phyloP scores from a whole-genome alignment of 2,329 filamentous ascomycete genomes.

The Macroventuria anomochaeta region DNA sequence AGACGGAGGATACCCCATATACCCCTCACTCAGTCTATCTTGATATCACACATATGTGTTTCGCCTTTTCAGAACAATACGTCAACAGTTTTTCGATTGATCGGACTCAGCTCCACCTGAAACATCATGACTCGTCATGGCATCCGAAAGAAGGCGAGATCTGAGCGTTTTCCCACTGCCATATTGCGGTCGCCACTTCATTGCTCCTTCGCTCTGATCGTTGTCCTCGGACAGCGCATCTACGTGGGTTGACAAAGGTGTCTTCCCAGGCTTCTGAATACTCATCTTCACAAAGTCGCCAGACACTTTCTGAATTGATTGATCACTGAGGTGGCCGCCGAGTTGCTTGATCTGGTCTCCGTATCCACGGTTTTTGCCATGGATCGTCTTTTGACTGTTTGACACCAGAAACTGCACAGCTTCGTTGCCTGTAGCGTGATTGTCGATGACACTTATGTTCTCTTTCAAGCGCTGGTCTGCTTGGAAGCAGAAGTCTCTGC shows the following conservation, averaged over 20 bases:
- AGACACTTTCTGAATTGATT: conserved; percentile 9
- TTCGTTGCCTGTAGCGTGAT: conserved; percentile 17
- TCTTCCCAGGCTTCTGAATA: background rate
- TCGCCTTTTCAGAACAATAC: background rate
- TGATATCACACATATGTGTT: too few species aligned
- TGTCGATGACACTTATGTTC: conserved; percentile 19
- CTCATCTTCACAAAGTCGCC: conserved; percentile 1
- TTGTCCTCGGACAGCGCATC: background rate
- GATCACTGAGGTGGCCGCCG: conserved; percentile 8
- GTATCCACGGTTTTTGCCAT: conserved; percentile 18
- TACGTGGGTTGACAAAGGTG: background rate
- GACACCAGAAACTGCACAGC: conserved; percentile 17
- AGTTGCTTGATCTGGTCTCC: conserved; percentile 11
- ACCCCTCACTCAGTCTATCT: too few species aligned
- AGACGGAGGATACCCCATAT: too few species aligned
- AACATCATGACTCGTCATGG: background rate
- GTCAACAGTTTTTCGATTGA: too few species aligned
- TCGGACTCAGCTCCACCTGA: background rate
- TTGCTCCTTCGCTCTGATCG: background rate
- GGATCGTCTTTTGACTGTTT: conserved; percentile 16
- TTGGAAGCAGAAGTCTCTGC: conserved; percentile 16
- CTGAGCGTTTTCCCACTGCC: background rate
- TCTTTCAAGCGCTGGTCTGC: conserved; percentile 14
- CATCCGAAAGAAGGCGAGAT: background rate
- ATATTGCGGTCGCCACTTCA: background rate